These are phyloP conservation scores for Naegleria gruberi DNA, from an alignment of 208 protist species.

Conservation along the genomic window DNA sequence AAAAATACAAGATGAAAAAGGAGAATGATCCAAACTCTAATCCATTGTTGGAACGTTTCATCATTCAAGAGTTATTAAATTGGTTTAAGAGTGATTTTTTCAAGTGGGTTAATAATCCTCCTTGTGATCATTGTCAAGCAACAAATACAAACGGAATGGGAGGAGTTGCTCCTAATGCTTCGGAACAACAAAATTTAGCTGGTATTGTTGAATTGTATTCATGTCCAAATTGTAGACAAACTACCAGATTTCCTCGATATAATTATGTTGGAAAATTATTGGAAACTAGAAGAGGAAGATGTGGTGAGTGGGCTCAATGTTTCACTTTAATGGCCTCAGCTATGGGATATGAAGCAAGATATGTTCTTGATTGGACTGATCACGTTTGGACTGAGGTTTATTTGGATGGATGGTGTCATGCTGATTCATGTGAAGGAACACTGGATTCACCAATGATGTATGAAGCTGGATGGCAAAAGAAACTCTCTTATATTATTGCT, in stretches of 20 bases:
- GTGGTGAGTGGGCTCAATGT: conserved; percentile 39
- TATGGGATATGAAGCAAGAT: conserved; percentile 32
- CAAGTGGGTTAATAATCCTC: conserved; percentile 26
- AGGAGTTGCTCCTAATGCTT: not conserved
- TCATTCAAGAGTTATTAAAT: conserved; percentile 28
- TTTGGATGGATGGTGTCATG: conserved; percentile 28
- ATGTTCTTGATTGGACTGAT: conserved; percentile 36
- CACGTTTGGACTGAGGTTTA: conserved; percentile 41
- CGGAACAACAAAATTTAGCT: conserved; percentile 23
- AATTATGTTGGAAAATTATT: conserved; percentile 33
- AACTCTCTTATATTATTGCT: conserved; percentile 38
- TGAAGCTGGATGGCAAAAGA: conserved; percentile 43
- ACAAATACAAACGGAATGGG: not conserved
- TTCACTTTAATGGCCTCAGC: conserved; percentile 23
- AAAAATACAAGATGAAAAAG: not conserved
- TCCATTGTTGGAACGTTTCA: not conserved
- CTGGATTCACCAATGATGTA: conserved; percentile 39
- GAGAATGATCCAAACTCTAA: not conserved
- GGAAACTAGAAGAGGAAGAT: conserved; percentile 31
- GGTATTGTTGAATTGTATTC: conserved; percentile 27
- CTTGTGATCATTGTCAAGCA: conserved; percentile 11
- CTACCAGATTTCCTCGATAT: conserved; percentile 37
- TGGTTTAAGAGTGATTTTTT: conserved; percentile 39
- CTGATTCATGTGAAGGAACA: conserved; percentile 37
- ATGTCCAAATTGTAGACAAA: conserved; percentile 19